Percentiles rank a stretch among this genome's conserved stretches.
Evolutionary conservation across 169 alveolate genomes (phyloP).

Genomic region (Plasmodium fragile): DNA sequence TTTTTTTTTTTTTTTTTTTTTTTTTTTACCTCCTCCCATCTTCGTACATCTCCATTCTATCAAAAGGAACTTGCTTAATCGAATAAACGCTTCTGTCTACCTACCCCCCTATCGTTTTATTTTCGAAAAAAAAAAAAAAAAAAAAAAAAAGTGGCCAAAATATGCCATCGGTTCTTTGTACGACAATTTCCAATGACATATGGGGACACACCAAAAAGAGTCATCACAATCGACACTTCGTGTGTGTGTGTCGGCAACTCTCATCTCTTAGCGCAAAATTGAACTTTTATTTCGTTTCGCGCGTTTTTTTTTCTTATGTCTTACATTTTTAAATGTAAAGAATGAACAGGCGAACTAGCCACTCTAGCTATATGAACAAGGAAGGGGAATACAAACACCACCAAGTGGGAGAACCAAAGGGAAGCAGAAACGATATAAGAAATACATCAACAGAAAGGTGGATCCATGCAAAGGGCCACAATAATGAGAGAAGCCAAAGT

Average conservation of each 20-base stretch:
- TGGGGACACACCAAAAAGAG: not conserved
- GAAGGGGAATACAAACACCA: not conserved
- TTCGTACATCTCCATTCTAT: not conserved
- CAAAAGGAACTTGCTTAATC: not conserved
- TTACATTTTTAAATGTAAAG: not conserved
- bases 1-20: not conserved
- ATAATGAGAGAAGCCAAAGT: not conserved
- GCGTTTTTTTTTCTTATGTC: not conserved
- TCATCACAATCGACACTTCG: not conserved
- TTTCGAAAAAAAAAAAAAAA: not conserved
- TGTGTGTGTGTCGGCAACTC: not conserved
- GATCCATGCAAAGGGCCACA: not conserved
- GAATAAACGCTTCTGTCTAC: not conserved
- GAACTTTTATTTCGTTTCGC: not conserved
- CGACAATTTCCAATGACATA: not conserved
- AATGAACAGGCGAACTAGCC: not conserved
- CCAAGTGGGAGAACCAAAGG: not conserved
- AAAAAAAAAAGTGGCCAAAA: not conserved
- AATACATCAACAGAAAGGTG: not conserved
- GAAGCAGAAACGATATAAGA: not conserved
- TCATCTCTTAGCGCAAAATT: not conserved
- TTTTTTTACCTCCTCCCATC: not conserved
- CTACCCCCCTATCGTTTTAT: not conserved
- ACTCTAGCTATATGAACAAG: not conserved
- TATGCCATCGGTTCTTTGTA: not conserved